These are phyloP conservation scores for Termitomyces sp. DNA, from an alignment of 1,284 basidiomycete genomes.

Conservation along the genomic window DNA sequence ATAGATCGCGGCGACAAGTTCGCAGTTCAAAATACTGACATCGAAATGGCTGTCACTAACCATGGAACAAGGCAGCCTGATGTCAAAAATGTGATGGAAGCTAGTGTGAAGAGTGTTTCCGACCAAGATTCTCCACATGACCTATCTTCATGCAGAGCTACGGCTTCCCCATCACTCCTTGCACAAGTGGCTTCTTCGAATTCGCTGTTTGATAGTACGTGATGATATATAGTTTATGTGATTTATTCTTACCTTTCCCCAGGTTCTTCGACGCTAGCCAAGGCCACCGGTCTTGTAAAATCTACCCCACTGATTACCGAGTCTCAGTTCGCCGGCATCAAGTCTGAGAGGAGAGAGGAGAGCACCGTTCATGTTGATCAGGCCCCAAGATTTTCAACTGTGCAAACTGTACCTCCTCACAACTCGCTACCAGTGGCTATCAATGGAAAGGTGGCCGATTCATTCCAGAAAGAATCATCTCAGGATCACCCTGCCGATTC, in stretches of 20 bases:
- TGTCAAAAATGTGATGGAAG: neutral
- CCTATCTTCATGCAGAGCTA: neutral
- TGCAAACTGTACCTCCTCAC: neutral
- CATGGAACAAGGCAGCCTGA: neutral
- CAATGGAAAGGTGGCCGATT: neutral
- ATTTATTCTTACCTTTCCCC: neutral
- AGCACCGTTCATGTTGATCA: neutral
- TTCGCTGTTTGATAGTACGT: neutral
- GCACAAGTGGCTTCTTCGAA: neutral
- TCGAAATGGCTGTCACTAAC: slow-evolving; percentile 1
- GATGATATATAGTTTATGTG: neutral
- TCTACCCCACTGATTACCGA: neutral
- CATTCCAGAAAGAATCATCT: neutral
- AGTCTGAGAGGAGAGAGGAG: neutral
- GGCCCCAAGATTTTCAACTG: neutral
- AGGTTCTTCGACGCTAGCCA: neutral
- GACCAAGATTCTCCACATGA: neutral
- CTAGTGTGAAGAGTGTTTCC: neutral
- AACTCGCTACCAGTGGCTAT: neutral
- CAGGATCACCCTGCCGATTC: neutral
- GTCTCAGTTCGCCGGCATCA: neutral
- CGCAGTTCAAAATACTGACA: neutral
- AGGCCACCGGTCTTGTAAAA: neutral
- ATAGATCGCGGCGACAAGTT: neutral
- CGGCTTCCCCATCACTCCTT: neutral